Percentiles rank a stretch among this genome's conserved stretches.
Conservation (phyloP, 2,329 filamentous ascomycete genomes). For the Blastomyces gilchristii region DNA sequence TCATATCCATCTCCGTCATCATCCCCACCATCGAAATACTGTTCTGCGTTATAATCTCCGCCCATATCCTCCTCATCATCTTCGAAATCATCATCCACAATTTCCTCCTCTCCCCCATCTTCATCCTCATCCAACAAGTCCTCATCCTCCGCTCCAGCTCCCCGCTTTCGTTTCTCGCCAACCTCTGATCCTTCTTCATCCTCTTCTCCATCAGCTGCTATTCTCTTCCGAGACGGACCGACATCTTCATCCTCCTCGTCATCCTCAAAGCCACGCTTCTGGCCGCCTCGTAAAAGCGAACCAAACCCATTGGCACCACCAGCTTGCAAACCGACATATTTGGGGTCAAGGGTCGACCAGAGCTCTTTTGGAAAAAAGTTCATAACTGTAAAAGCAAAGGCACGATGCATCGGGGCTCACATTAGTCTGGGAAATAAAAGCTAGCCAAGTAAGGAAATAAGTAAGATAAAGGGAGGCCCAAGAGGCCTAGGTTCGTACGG, state of each 20-base stretch:
- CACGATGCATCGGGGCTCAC: neutral
- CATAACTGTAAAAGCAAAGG: conserved; percentile 34
- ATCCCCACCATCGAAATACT: conserved; percentile 54
- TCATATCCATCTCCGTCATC: conserved; percentile 46
- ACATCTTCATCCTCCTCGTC: conserved; percentile 21
- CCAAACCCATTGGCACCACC: conserved; percentile 24
- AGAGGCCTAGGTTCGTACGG: neutral
- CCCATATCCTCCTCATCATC: conserved; percentile 50
- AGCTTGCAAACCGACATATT: conserved; percentile 25
- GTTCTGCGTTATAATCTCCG: conserved; percentile 54
- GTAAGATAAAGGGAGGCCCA: neutral
- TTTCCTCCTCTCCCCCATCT: conserved; percentile 42
- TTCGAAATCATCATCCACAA: conserved; percentile 50
- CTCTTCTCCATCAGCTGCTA: conserved; percentile 25
- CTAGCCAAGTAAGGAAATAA: neutral
- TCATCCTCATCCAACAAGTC: conserved; percentile 36
- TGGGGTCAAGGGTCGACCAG: conserved; percentile 44
- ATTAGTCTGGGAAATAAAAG: neutral
- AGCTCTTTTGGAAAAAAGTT: conserved; percentile 51
- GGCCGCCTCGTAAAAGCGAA: conserved; percentile 18
- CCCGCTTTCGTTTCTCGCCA: conserved; percentile 22
- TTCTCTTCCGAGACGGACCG: conserved; percentile 22
- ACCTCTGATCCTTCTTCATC: conserved; percentile 25
- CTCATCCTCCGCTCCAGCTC: conserved; percentile 33
- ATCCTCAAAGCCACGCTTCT: conserved; percentile 35